Base-by-base conservation (phyloP, 495 filamentous ascomycete species). In the Lasiosphaeria hispida region DNA sequence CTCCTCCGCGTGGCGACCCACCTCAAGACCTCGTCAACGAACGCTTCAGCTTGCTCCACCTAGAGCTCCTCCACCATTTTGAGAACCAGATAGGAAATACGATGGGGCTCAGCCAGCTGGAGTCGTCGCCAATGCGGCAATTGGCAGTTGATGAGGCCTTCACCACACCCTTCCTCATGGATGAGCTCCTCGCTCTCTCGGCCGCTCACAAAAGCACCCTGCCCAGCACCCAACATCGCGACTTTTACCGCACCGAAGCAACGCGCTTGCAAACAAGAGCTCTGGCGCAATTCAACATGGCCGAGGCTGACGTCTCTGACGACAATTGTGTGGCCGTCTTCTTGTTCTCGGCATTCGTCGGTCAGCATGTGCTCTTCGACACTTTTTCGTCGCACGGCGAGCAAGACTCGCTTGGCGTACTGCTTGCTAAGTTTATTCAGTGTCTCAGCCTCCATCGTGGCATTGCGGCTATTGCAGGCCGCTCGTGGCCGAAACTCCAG, bases 291-390 rank as follows among this genome's bases (percentile, higher is more conserved):
- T 77, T 74, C 62, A 77, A 77, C 38, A 48, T 23, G 9, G 50
- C 48, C 5, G 48, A 54, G 3, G 48, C 45, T 10, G 58, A 69
- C 1, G 35, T 73, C 0, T 68, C 62, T 6, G 55, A 61, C 0
- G 67, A 77, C 1, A 79, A 69, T 9, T 75, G 73, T 41, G 53
- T 75, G 10, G 65, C 73, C 0, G 36, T 69, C 4, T 76, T 80
- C 40, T 53, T 81, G n/a, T 83, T 79, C 55, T 72, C 78, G 1
- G 63, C 69, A 1, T 23, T 75, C 18, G 54, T 81, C 0, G 77
- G 74, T 0, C 47, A 77, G 4, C 74, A 79, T 38, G 59, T 72
- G 34, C 72, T 83, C 43, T 77, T 65, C 54, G 73, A 81, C 36
- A 64, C 64, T 3, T 63, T 70, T 42, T 49, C 61, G 0, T n/a